A percentile compares a stretch with the other conserved stretches of the same genome.
phyloP scores from a whole-genome alignment of 1,284 basidiomycete genomes.

The Sporisorium reilianum region DNA sequence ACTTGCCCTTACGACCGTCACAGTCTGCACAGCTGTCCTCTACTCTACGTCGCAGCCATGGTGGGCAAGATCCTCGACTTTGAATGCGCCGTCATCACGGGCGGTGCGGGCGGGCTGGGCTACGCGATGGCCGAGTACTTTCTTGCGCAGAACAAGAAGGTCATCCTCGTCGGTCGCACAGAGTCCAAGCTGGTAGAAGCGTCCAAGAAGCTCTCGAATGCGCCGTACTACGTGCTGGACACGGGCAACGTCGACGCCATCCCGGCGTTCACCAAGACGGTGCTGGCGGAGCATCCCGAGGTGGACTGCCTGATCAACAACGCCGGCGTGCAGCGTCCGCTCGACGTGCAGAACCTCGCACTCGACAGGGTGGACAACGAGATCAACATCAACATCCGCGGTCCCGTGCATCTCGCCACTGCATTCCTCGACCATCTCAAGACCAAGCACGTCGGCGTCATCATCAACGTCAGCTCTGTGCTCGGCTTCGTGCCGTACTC shows the following conservation, averaged over 20 bases:
- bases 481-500: slow-evolving; percentile 58
- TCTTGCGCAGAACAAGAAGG: slow-evolving; percentile 68
- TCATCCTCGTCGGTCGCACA: slow-evolving; percentile 69
- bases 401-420: slow-evolving; percentile 62
- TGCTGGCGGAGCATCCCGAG: slow-evolving; percentile 69
- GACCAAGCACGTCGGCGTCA: slow-evolving; percentile 51
- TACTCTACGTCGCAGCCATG: slow-evolving; percentile 1
- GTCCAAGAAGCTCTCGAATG: slow-evolving; percentile 63
- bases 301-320: slow-evolving; percentile 71
- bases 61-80: slow-evolving; percentile 58
- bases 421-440: slow-evolving; percentile 62
- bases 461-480: slow-evolving; percentile 63
- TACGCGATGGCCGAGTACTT: slow-evolving; percentile 70
- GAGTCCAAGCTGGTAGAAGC: slow-evolving; percentile 67
- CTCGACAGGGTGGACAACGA: slow-evolving; percentile 61
- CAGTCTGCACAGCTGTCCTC: background rate
- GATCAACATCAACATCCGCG: slow-evolving; percentile 64
- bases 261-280: slow-evolving; percentile 62
- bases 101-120: slow-evolving; percentile 59
- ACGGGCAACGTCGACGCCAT: slow-evolving; percentile 66
- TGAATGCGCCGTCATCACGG: slow-evolving; percentile 63
- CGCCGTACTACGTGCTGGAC: slow-evolving; percentile 69
- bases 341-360: slow-evolving; percentile 61
- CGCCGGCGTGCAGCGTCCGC: slow-evolving; percentile 69
- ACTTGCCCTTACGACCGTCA: background rate